Conservation (phyloP, 2,329 filamentous ascomycete species). For the Ramichloridium luteum region DNA sequence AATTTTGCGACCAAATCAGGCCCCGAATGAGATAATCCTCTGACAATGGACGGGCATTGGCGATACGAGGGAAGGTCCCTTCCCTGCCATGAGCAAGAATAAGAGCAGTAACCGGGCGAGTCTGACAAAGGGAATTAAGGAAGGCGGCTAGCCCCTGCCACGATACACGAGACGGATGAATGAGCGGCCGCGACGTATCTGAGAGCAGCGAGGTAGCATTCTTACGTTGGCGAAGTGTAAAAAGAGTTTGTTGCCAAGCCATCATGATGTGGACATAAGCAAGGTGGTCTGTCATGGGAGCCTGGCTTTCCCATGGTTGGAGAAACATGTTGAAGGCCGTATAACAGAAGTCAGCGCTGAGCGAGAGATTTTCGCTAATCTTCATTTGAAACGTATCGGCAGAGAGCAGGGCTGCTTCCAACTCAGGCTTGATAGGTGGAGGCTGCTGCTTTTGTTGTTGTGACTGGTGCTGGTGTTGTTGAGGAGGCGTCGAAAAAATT, state of each 20-base stretch:
- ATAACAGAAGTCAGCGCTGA: constrained; percentile 7
- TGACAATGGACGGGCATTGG: constrained; percentile 44
- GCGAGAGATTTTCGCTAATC: constrained; percentile 1
- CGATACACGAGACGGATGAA: constrained; percentile 31
- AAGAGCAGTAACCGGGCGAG: constrained; percentile 25
- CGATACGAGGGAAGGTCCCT: constrained; percentile 31
- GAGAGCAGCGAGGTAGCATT: constrained; percentile 12
- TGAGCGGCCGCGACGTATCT: constrained; percentile 19
- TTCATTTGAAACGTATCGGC: background rate
- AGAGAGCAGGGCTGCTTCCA: background rate
- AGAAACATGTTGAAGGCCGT: constrained; percentile 23
- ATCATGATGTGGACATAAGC: constrained; percentile 52
- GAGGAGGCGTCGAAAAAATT: too few species aligned
- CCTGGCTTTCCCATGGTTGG: constrained; percentile 32
- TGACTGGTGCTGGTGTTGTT: too few species aligned
- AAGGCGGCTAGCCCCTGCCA: constrained; percentile 43
- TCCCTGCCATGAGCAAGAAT: constrained; percentile 22
- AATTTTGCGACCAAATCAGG: constrained; percentile 46
- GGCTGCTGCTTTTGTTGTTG: too few species aligned
- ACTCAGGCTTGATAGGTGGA: too few species aligned
- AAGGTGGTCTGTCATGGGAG: constrained; percentile 39
- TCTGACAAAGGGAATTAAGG: constrained; percentile 39
- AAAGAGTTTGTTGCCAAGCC: constrained; percentile 40
- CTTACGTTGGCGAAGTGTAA: constrained; percentile 9
- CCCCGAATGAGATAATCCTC: constrained; percentile 60